Evolutionary conservation across 73 alveolate genomes (phyloP), one percentile per base, ranked within the genome.

Genomic region (Urostyla sp.): DNA sequence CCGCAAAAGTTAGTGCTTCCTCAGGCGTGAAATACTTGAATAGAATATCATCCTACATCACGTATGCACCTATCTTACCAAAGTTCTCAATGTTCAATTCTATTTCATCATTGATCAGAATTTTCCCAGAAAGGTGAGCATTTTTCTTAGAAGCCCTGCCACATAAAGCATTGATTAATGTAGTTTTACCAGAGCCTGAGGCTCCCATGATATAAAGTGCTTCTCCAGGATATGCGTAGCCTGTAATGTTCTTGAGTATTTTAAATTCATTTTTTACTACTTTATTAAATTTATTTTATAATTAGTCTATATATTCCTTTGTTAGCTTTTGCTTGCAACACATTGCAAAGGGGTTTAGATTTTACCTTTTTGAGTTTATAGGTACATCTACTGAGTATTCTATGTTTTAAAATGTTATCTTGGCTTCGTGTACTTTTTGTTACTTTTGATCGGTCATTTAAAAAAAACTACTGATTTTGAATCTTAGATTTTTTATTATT

Each of bases 41-140:
- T 4, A 91, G 77, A 21, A 91, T 75, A 78, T 91, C 97, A 21
- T 91, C 91, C 53, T 91, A 76, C 92, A 87, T 83, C 2, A 84
- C 97, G 61, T 88, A 91, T 10, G 72, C 76, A 0, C 72, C 89
- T 8, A 61, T 38, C 15, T 10, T 10, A 0, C 81, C 80, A 34
- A 78, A 78, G 59, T 34, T 46, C 13, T 66, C 30, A 28, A 7
- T 15, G 27, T 16, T 40, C 38, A 66, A 24, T 13, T 56, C 63
- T 7, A 43, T 30, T 5, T 45, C 8, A 40, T 66, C 67, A 21
- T 66, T 66, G 2, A 66, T 13, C 48, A 66, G 5, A 8, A 66
- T 21, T 18, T 66, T 66, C 1, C 80, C 80, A 21, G 48, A 20
- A n/a, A 66, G 6, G 23, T 55, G 23, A 6, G 48, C 49, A n/a